Base-by-base conservation (phyloP, 2,329 filamentous ascomycete genomes). In the Xylaria sp. region DNA sequence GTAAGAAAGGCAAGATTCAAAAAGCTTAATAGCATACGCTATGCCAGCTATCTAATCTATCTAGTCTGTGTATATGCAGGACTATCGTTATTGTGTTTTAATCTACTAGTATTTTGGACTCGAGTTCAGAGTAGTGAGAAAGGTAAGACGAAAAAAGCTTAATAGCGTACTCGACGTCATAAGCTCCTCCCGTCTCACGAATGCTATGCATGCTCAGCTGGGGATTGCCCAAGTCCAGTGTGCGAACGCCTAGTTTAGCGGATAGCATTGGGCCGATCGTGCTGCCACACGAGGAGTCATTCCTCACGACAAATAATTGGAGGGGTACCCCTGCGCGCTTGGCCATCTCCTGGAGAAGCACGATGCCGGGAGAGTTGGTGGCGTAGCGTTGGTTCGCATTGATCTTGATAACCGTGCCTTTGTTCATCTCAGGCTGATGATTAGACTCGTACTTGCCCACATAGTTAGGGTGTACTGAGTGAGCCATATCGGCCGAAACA, bases 191-290 rank as follows among this genome's bases (percentile, higher is more conserved):
- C 43, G 92, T 97, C 83, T 98, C 95, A 56, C 95, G 88, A 72
- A 97, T 97, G 73, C 91, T 95, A 79, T 98, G 94, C 95, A 98
- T 98, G 74, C 90, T 93, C 66, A 97, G 81, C 80, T 98, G 94
- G 27, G 94, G 90, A 78, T 97, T 98, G 9, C 94, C 94, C 58
- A 98, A 79, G 78, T 99, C 95, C 44, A 99, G 82, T 1, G 95
- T 98, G 64, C 95, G 84, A 56, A 92, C 88, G 58, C 95, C 95
- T 70, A 98, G 81, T 61, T 89, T 89, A 23, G 94, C 93, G 55
- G 90, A 91, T 46, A 98, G 82, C 88, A 97, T 97, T n/a, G 95
- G 95, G 0, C 95, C 95, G 72, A 99, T 99, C 35, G 95, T 99
- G 80, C 91, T 94, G 58, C 95, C 95, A 76, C 95, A 99, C 54